Conservation (phyloP, 805 yeast genomes). For the Kodamaea sagamina region DNA sequence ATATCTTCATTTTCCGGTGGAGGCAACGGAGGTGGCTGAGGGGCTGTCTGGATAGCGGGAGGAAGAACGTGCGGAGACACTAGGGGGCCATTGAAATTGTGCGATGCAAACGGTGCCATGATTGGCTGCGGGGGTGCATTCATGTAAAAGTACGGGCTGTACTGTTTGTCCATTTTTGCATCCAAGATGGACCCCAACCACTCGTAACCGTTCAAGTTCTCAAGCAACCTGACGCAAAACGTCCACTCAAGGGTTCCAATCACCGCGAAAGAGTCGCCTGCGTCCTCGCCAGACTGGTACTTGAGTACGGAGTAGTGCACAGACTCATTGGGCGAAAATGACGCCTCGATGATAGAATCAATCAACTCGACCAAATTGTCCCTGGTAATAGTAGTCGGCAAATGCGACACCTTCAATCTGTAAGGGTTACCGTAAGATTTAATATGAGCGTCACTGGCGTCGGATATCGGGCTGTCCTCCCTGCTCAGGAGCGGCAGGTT, state of each 20-base stretch:
- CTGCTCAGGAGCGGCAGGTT: background rate
- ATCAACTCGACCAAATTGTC: conserved; percentile 19
- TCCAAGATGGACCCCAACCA: conserved; percentile 24
- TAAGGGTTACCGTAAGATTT: background rate
- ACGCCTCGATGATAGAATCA: conserved; percentile 18
- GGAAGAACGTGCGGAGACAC: background rate
- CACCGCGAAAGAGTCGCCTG: conserved; percentile 4
- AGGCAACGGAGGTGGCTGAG: conserved; percentile 8
- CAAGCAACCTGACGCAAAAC: conserved; percentile 4
- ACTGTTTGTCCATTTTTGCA: conserved; percentile 13
- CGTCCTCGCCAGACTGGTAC: background rate
- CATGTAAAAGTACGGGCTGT: conserved; percentile 3
- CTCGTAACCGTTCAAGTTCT: conserved; percentile 26
- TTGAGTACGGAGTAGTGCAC: conserved; percentile 9
- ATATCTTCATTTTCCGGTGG: conserved; percentile 1
- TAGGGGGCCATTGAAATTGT: background rate
- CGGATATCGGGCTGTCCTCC: conserved; percentile 1
- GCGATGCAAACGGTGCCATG: conserved; percentile 5
- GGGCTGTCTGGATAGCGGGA: conserved; percentile 6
- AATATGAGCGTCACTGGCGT: too few species aligned
- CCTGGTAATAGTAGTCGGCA: conserved; percentile 17
- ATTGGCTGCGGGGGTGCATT: conserved; percentile 5
- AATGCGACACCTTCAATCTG: conserved; percentile 7
- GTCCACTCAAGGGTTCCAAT: conserved; percentile 2
- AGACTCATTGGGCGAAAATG: conserved; percentile 11